Conservation (phyloP, 164 flowering plant genomes). For the Cinnamomum chago region DNA sequence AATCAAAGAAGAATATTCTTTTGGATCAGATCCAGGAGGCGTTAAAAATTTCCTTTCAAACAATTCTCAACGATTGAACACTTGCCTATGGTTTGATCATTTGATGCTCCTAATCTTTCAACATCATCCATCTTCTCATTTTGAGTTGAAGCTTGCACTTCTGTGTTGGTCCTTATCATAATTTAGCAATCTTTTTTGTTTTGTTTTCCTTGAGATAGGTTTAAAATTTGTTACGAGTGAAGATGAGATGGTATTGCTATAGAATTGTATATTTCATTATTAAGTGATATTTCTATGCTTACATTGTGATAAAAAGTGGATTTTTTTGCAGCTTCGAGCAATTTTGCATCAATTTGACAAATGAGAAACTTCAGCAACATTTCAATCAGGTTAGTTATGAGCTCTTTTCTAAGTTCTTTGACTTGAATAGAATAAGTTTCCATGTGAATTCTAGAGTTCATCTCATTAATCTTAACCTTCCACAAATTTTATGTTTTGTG, state of each 20-base stretch:
- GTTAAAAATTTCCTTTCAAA: too few species aligned
- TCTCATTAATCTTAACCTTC: background rate
- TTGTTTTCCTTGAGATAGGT: background rate
- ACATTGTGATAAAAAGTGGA: background rate
- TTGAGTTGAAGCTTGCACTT: too few species aligned
- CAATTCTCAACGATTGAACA: too few species aligned
- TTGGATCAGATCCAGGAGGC: too few species aligned
- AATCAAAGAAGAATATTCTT: too few species aligned
- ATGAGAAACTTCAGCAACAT: conserved; percentile 3
- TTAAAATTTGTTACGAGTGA: background rate
- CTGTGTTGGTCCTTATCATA: background rate
- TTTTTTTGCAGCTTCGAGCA: background rate
- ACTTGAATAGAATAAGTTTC: background rate
- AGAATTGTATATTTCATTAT: background rate
- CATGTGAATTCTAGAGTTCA: background rate
- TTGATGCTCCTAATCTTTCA: too few species aligned
- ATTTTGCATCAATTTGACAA: conserved; percentile 2
- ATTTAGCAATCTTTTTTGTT: background rate
- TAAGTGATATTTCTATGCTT: background rate
- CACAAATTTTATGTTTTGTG: background rate
- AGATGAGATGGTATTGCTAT: background rate
- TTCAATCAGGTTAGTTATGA: background rate
- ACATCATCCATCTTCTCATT: too few species aligned
- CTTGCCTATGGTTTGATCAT: too few species aligned
- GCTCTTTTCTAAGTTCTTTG: background rate